Conservation (phyloP, 345 rosid genomes). For the Lumnitzera littorea region DNA sequence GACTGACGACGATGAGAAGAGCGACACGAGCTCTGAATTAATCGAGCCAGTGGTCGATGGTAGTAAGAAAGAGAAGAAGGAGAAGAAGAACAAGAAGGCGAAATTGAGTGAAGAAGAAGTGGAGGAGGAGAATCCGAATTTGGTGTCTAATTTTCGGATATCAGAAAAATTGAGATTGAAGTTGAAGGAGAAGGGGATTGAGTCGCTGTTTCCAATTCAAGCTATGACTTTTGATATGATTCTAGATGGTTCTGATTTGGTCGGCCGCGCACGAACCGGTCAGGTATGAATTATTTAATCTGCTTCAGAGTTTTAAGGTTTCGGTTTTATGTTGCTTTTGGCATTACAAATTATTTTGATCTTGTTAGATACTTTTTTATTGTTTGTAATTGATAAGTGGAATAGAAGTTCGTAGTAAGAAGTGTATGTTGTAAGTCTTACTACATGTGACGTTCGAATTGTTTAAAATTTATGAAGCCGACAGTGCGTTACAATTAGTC, state of each 20-base stretch:
- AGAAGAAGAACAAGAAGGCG: conserved; percentile 44
- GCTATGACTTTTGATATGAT: conserved; percentile 73
- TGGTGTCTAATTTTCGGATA: conserved; percentile 61
- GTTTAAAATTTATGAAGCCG: too few relatives aligned
- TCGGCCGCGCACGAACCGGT: conserved; percentile 95
- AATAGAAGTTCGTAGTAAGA: too few relatives aligned
- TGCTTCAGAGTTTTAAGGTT: not conserved
- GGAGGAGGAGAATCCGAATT: conserved; percentile 56
- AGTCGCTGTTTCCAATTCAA: conserved; percentile 80
- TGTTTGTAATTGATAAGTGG: too few relatives aligned
- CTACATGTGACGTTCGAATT: too few relatives aligned
- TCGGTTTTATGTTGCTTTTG: not conserved
- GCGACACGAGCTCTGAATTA: conserved; percentile 73
- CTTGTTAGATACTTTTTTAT: too few relatives aligned
- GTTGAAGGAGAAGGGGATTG: conserved; percentile 69
- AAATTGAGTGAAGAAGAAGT: conserved; percentile 32
- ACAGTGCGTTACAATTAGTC: too few relatives aligned
- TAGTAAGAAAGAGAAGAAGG: conserved; percentile 12
- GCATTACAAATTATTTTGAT: not conserved
- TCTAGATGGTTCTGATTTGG: conserved; percentile 75
- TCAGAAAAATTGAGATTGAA: conserved; percentile 54
- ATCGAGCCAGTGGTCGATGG: conserved; percentile 30
- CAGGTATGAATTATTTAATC: conserved; percentile 42
- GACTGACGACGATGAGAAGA: conserved; percentile 35
- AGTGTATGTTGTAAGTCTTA: too few relatives aligned